Conservation (phyloP, 441 rosid genomes). For the Eutrema salsugineum region DNA sequence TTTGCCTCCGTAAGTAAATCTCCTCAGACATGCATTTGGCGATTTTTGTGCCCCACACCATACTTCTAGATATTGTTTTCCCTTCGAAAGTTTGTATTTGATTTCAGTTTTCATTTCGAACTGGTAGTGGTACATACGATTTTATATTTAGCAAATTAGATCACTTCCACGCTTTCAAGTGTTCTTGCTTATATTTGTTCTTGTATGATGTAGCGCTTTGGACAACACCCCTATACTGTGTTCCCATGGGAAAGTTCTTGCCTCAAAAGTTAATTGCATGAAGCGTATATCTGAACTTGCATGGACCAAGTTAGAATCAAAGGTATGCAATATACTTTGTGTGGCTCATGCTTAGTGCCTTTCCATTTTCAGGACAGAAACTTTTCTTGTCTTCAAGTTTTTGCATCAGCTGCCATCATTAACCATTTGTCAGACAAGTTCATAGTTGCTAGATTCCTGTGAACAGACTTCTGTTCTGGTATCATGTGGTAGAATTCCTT, state of each 20-base stretch:
- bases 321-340: constrained; percentile 44
- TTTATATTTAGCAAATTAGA: constrained; percentile 5
- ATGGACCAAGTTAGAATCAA: constrained; percentile 69
- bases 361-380: constrained; percentile 1
- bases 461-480: constrained; percentile 4
- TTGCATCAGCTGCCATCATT: constrained; percentile 13
- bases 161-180: background rate
- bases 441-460: background rate
- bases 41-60: background rate
- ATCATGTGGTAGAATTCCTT: constrained; percentile 15
- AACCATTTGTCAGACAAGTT: constrained; percentile 5
- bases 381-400: constrained; percentile 3
- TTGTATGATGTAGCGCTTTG: constrained; percentile 45
- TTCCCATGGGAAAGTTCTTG: constrained; percentile 77
- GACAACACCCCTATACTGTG: constrained; percentile 83
- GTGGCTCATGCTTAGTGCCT: constrained; percentile 8
- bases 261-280: constrained; percentile 65
- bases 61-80: background rate
- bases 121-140: background rate
- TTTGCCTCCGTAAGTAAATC: constrained; percentile 66
- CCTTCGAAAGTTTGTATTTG: background rate
- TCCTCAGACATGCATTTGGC: constrained; percentile 9
- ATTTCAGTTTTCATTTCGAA: constrained; percentile 9
- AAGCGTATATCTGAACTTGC: constrained; percentile 80
- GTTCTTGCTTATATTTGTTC: constrained; percentile 20